These are phyloP conservation scores for Podospora australis DNA, from an alignment of 495 filamentous ascomycete species.

Conservation along the genomic window DNA sequence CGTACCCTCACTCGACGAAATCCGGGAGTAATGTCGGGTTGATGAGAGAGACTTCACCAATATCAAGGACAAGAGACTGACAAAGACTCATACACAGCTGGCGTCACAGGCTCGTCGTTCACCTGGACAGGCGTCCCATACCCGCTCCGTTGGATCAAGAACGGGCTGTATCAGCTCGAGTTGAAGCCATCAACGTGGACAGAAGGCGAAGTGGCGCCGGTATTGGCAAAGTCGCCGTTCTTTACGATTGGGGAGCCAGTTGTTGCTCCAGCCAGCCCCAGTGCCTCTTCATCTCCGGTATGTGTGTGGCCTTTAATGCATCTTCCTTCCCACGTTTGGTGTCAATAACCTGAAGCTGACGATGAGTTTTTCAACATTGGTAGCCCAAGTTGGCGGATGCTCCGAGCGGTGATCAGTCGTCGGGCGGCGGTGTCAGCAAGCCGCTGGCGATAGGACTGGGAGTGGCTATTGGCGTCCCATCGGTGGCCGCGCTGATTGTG, in stretches of 20 bases:
- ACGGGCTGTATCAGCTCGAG: conserved; percentile 35
- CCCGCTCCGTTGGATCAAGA: conserved; percentile 30
- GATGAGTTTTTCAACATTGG: too few relatives aligned
- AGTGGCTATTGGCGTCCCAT: conserved; percentile 23
- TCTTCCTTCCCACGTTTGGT: background rate
- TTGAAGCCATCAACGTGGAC: conserved; percentile 20
- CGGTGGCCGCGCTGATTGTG: conserved; percentile 10
- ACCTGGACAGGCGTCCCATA: conserved; percentile 31
- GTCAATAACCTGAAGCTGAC: background rate
- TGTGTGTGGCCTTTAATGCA: too few relatives aligned
- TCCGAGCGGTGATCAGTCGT: conserved; percentile 1
- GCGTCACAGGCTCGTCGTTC: conserved; percentile 25
- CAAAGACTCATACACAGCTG: too few relatives aligned
- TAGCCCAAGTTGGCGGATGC: too few relatives aligned
- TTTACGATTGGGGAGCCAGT: conserved; percentile 15
- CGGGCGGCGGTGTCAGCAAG: conserved; percentile 10
- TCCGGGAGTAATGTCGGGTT: conserved; percentile 3
- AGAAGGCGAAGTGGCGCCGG: conserved; percentile 5
- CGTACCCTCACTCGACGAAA: background rate
- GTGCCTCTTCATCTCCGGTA: background rate
- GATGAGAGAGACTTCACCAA: conserved; percentile 4
- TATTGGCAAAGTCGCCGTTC: conserved; percentile 20
- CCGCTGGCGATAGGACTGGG: conserved; percentile 24
- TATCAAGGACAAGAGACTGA: too few relatives aligned
- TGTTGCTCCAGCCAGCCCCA: background rate